These are phyloP conservation scores for Cladosporium sp. DNA, from an alignment of 2,329 filamentous ascomycete species.

Conservation along the genomic window DNA sequence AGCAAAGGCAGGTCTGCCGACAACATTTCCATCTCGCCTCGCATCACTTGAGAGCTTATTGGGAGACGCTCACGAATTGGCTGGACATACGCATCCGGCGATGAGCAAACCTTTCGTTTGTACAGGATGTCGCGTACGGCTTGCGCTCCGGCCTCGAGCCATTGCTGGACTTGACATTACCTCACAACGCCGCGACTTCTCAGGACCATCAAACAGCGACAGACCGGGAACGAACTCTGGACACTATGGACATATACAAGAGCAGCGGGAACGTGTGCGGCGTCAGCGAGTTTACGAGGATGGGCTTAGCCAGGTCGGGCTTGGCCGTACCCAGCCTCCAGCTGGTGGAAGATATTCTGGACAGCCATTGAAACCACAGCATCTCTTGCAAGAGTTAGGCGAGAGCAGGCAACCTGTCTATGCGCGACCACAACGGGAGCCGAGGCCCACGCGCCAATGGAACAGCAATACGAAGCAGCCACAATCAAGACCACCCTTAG, in stretches of 20 bases:
- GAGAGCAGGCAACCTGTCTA: background rate
- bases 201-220: background rate
- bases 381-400: conserved; percentile 6
- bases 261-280: background rate
- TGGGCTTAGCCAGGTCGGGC: background rate
- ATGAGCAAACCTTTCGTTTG: conserved; percentile 22
- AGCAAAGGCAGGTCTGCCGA: background rate
- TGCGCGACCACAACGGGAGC: background rate
- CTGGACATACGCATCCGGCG: background rate
- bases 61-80: background rate
- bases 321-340: background rate
- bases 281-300: conserved; percentile 2
- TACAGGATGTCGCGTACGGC: conserved; percentile 21
- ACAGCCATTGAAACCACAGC: conserved; percentile 14
- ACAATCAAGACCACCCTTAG: background rate
- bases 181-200: conserved; percentile 1
- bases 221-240: background rate
- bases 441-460: background rate
- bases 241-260: background rate
- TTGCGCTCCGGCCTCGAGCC: conserved; percentile 3
- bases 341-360: conserved; percentile 13
- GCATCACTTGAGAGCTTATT: background rate
- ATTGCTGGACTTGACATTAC: background rate
- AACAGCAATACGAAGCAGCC: background rate
- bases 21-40: background rate